Base-by-base conservation (phyloP, 2,329 filamentous ascomycete genomes). In the Penicillium sumatraense region DNA sequence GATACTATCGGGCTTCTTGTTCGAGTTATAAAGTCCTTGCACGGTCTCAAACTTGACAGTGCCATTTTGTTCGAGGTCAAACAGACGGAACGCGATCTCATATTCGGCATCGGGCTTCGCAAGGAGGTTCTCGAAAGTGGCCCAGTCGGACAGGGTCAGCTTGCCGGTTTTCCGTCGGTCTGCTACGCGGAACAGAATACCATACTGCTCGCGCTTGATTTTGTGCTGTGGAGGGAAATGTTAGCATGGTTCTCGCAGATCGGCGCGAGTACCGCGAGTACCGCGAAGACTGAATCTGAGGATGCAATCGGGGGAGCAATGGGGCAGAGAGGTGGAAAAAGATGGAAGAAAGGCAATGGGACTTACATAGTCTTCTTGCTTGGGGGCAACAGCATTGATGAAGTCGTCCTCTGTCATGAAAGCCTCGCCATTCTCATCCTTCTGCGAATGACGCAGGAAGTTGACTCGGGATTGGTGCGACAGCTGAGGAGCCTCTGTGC, bases 91-190 rank as follows among this genome's bases (percentile, higher is more conserved):
- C 14, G 95, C 93, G 67, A 99, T 96, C 76, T 98, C 93, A 78
- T 99, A 99, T 79, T 99, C 95, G 74, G 95, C 95, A 71, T 98
- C 95, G 59, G 95, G 90, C 78, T 97, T 98, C 65, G 84, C 83
- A 56, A 99, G 87, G 60, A 99, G 85, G 80, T 96, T 96, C 79
- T 97, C 91, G 76, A 98, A 99, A 61, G 89, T 89, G 44, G 85
- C 87, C 92, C 93, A 99, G 78, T 99, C 95, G 57, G 86, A 81
- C 51, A 98, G 79, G 65, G 80, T 89, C 65, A 99, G 82, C 66
- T 84, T 87, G 60, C 93, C 93, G 41, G 81, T 81, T 63, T 81
- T 84, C 62, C 85, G 86, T 66, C 90, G 86, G 76, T 99, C 95
- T 67, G 95, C 95, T 55, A 99, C 89, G 61, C 83, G 82, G 78